Percentiles rank a stretch among this genome's conserved stretches.
Evolutionary conservation across 495 filamentous ascomycete species (phyloP).

Genomic region (Amorphotheca resinae): DNA sequence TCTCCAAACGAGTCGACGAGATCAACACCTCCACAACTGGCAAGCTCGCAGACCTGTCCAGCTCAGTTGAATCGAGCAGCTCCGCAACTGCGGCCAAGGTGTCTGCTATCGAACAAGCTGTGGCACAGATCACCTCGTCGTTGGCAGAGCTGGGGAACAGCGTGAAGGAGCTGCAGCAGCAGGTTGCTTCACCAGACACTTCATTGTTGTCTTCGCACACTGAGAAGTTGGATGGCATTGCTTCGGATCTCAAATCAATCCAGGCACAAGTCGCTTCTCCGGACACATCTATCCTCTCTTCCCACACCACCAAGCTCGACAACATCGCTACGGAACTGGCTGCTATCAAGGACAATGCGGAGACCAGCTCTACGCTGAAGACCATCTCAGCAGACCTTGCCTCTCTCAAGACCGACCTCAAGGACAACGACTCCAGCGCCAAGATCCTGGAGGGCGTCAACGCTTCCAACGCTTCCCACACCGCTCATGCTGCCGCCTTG

Average conservation of each 20-base stretch:
- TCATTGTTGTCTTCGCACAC: conserved; percentile 11
- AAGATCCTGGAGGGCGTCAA: conserved; percentile 9
- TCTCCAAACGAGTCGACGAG: conserved; percentile 14
- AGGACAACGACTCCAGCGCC: conserved; percentile 2
- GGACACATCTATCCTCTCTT: conserved; percentile 6
- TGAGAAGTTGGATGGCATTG: conserved; percentile 14
- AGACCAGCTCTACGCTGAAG: conserved; percentile 6
- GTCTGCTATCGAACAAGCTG: conserved; percentile 14
- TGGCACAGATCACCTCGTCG: conserved; percentile 12
- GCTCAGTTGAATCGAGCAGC: conserved; percentile 8
- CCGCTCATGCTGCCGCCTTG: conserved; percentile 6
- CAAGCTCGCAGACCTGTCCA: conserved; percentile 13
- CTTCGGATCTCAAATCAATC: conserved; percentile 9
- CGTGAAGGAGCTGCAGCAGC: conserved; percentile 15
- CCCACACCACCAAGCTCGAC: conserved; percentile 14
- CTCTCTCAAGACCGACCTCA: conserved; percentile 16
- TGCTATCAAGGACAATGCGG: conserved; percentile 9
- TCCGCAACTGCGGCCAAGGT: conserved; percentile 12
- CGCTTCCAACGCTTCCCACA: conserved; percentile 10
- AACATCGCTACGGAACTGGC: conserved; percentile 13
- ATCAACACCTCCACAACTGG: conserved; percentile 6
- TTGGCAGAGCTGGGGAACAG: conserved; percentile 12
- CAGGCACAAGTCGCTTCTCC: conserved; percentile 12
- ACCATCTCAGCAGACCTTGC: conserved; percentile 10
- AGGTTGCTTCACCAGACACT: conserved; percentile 14